These are phyloP conservation scores for Akanthomyces lecanii DNA, from an alignment of 2,329 filamentous ascomycete genomes.

Conservation along the genomic window DNA sequence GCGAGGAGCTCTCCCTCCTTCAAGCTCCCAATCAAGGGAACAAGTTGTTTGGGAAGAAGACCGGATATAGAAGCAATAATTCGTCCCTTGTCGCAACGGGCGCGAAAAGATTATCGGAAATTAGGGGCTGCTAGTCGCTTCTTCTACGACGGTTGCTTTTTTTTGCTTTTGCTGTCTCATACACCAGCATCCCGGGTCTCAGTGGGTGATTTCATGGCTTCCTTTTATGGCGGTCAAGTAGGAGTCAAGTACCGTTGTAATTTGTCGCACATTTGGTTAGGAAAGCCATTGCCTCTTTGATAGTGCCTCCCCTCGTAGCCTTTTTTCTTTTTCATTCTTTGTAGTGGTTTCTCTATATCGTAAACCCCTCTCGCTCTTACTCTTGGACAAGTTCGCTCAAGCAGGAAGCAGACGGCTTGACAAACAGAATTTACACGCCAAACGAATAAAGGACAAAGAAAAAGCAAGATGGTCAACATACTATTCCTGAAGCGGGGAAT, in stretches of 20 bases:
- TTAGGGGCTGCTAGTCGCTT: not conserved
- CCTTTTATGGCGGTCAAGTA: not conserved
- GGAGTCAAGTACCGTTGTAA: not conserved
- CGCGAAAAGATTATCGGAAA: not conserved
- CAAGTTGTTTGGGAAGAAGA: not conserved
- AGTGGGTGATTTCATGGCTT: not conserved
- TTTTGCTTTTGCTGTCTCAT: conserved; percentile 7
- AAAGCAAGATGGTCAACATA: not conserved
- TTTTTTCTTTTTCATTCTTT: too few species aligned
- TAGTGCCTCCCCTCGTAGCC: too few species aligned
- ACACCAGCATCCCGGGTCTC: not conserved
- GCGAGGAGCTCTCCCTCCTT: too few species aligned
- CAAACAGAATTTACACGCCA: not conserved
- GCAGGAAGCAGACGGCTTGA: too few species aligned
- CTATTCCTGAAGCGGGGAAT: not conserved
- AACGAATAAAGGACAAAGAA: not conserved
- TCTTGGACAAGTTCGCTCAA: too few species aligned
- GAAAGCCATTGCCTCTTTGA: too few species aligned
- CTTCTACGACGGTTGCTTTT: not conserved
- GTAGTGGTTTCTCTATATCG: not conserved
- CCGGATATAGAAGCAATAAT: not conserved
- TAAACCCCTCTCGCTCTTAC: not conserved
- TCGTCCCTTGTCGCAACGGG: not conserved
- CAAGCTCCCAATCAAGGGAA: not conserved
- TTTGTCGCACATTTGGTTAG: too few species aligned